Conservation (phyloP, 257 asterid genomes). For the Fraxinus anomala region DNA sequence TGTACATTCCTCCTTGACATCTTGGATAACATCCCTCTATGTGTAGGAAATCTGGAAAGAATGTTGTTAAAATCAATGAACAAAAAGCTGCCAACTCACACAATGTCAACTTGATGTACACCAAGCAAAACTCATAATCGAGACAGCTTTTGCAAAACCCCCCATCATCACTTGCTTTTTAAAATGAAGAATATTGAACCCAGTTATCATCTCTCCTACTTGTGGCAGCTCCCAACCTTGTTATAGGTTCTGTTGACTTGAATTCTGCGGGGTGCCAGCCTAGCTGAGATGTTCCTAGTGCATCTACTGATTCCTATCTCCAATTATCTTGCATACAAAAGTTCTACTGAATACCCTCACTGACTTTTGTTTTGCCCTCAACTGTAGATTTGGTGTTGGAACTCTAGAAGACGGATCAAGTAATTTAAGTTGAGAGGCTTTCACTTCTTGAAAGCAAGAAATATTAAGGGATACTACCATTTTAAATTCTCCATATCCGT, state of each 20-base stretch:
- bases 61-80: too few relatives aligned
- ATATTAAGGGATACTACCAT: conserved; percentile 21
- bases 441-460: conserved; percentile 2
- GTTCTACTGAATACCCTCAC: conserved; percentile 15
- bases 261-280: too few relatives aligned
- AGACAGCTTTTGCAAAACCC: not conserved
- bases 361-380: conserved; percentile 31
- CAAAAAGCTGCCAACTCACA: too few relatives aligned
- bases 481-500: too few relatives aligned
- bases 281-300: not conserved
- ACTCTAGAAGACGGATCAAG: conserved; percentile 49
- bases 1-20: too few relatives aligned
- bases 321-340: not conserved
- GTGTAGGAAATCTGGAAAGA: too few relatives aligned
- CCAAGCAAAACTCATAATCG: not conserved
- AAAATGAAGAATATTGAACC: not conserved
- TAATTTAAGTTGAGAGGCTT: conserved; percentile 25
- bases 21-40: too few relatives aligned
- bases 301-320: not conserved
- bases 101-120: too few relatives aligned
- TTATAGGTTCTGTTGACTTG: not conserved
- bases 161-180: not conserved
- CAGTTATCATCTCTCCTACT: not conserved
- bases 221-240: not conserved
- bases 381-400: conserved; percentile 88